Percentiles rank a stretch among this genome's conserved stretches.
phyloP scores from a whole-genome alignment of 2,329 filamentous ascomycete species.

The Sarocladium kiliense region DNA sequence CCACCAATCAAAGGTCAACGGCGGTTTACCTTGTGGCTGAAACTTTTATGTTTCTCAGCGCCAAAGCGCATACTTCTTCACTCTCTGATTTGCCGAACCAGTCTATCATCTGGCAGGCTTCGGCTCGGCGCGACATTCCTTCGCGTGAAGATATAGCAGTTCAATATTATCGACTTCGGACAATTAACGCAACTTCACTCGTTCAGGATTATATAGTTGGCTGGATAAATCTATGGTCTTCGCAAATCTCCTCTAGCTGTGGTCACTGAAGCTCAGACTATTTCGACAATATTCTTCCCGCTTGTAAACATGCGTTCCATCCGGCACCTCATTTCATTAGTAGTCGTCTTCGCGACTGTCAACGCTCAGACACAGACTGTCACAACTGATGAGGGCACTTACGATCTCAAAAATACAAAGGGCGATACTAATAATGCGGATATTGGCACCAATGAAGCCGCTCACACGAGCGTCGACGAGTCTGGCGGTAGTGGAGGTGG shows the following conservation, averaged over 20 bases:
- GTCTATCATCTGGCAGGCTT: too few relatives aligned
- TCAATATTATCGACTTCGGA: too few relatives aligned
- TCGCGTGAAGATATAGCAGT: too few relatives aligned
- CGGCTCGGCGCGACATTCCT: too few relatives aligned
- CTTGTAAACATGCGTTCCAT: background rate
- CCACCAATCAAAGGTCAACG: too few relatives aligned
- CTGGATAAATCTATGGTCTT: background rate
- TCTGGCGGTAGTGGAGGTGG: background rate
- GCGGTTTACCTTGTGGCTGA: too few relatives aligned
- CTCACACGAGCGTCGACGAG: background rate
- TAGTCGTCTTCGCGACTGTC: background rate
- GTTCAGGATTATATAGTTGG: background rate
- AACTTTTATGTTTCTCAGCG: too few relatives aligned
- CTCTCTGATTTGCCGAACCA: too few relatives aligned
- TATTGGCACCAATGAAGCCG: background rate
- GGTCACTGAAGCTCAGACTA: too few relatives aligned
- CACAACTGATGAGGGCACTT: background rate
- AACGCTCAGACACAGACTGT: background rate
- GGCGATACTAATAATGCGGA: background rate
- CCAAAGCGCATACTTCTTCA: too few relatives aligned
- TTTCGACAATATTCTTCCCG: too few relatives aligned
- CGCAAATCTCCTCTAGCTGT: background rate
- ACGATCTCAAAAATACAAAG: background rate
- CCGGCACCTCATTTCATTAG: background rate
- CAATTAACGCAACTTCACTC: background rate